Base-by-base conservation (phyloP, 768 basidiomycete species). In the Mycena belliarum region DNA sequence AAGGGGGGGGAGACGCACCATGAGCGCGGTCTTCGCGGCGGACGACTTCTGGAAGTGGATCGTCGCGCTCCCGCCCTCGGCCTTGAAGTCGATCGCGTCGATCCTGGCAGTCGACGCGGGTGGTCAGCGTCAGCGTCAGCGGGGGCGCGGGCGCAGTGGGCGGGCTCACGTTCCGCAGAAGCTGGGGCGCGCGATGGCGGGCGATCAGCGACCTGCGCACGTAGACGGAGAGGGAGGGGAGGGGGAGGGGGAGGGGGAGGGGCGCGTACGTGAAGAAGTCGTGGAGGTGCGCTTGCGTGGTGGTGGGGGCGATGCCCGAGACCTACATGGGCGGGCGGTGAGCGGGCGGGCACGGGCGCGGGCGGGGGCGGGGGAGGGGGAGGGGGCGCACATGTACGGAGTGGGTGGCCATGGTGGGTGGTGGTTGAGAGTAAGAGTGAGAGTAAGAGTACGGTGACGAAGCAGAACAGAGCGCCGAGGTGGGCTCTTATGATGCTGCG, bases 101-200 rank as follows among this genome's bases (percentile, higher is more conserved):
- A 95, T 93, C 67, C 87, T 91, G 64, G n/a, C n/a, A n/a, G n/a
- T n/a, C n/a, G n/a, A n/a, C n/a, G n/a, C n/a, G n/a, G n/a, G n/a
- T n/a, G n/a, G n/a, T n/a, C n/a, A n/a, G n/a, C n/a, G n/a, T n/a
- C n/a, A n/a, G n/a, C n/a, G n/a, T n/a, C n/a, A n/a, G n/a, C n/a
- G n/a, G n/a, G n/a, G n/a, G n/a, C n/a, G n/a, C n/a, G n/a, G n/a
- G n/a, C n/a, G n/a, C n/a, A n/a, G n/a, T n/a, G n/a, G n/a, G n/a
- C n/a, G n/a, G n/a, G 5, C 82, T 67, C 67, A 87, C 87, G 84
- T 88, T 76, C 95, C 95, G 69, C 94, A 97, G 75, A 96, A 97
- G 3, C 90, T 91, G 33, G 26, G 48, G 40, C n/a, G 40, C 24
- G 48, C 49, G 35, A 7, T 10, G n/a, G n/a, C n/a, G n/a, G n/a